Evolutionary conservation across 2,329 filamentous ascomycete genomes (phyloP), one percentile per base, ranked within the genome.

Genomic region (Exophiala lecanii-corni): DNA sequence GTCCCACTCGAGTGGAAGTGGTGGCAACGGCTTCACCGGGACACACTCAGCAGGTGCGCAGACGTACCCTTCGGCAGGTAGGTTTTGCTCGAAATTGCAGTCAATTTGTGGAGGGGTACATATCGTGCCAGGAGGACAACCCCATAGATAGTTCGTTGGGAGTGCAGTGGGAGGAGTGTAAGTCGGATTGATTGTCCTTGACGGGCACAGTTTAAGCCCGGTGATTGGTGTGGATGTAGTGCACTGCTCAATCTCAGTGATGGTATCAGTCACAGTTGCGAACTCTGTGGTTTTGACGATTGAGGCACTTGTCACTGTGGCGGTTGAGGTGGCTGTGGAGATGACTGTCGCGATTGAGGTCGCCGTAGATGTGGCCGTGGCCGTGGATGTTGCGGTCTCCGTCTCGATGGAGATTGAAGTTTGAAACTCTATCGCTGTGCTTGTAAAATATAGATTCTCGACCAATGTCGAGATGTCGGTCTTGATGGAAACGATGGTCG

Each of bases 121-220:
- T 17, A 71, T 54, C 16, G 55, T 65, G 9, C 66, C 67, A 13
- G 69, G 67, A 23, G 62, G 57, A 37, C 69, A 72, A 31, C 69
- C 69, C 64, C 65, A 70, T 2, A 62, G 60, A 20, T 67, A 65
- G 36, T 63, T 52, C 2, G 48, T 49, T 21, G 61, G 61, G 7
- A 62, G 41, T 4, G 57, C 42, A 15, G 40, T 45, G 1, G 53
- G 31, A 6, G 59, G 53, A 4, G 58, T 63, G 41, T 63, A 63
- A 4, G 55, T 57, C 17, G 59, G 59, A 42, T 63, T 63, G 34
- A 53, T 38, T 17, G 55, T 56, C 17, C 59, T 53, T 13, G 50
- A 55, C 5, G 60, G 48, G 39, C 61, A 63, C 10, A 60, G 53
- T 4, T 51, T 48, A 12, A 55, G 36, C 2, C 53, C 50, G 6